Conservation (phyloP, 768 basidiomycete genomes). For the Dioszegia hungarica region DNA sequence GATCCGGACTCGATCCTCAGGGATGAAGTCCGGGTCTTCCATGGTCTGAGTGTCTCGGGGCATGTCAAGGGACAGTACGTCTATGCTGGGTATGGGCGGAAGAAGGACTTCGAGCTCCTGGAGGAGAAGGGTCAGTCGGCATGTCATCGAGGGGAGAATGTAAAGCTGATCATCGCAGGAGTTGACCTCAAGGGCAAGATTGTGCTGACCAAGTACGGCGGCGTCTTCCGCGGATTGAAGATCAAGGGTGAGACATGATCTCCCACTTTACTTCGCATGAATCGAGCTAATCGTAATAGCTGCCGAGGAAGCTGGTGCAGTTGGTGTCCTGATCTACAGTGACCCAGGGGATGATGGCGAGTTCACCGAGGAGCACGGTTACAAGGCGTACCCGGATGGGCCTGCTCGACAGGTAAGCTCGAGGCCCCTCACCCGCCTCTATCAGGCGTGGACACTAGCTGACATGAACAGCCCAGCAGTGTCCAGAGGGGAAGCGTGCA, state of each 20-base stretch:
- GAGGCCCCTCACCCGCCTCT: too few species aligned
- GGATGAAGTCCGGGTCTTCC: conserved; percentile 72
- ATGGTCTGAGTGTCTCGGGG: conserved; percentile 74
- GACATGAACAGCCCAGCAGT: neutral
- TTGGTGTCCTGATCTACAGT: conserved; percentile 67
- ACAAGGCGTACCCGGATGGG: conserved; percentile 70
- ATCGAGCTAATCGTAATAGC: conserved; percentile 39
- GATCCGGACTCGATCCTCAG: conserved; percentile 71
- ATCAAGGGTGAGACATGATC: conserved; percentile 52
- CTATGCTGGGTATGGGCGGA: conserved; percentile 75
- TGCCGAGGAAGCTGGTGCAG: conserved; percentile 76
- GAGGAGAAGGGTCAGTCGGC: conserved; percentile 53
- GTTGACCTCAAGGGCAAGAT: conserved; percentile 72
- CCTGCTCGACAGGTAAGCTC: conserved; percentile 61
- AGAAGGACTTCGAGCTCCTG: conserved; percentile 68
- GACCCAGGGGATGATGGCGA: conserved; percentile 82
- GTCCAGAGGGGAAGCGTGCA: conserved; percentile 15
- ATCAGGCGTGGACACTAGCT: conserved; percentile 54
- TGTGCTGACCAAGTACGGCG: conserved; percentile 67
- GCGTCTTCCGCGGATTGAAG: conserved; percentile 78
- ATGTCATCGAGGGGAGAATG: neutral
- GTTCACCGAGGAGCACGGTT: conserved; percentile 71
- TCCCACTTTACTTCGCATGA: neutral
- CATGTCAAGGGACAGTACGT: conserved; percentile 57
- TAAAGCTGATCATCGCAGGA: conserved; percentile 51